Evolutionary conservation across 192 early-diverging fungal genomes (phyloP).

Genomic region (Coemansia sp.): DNA sequence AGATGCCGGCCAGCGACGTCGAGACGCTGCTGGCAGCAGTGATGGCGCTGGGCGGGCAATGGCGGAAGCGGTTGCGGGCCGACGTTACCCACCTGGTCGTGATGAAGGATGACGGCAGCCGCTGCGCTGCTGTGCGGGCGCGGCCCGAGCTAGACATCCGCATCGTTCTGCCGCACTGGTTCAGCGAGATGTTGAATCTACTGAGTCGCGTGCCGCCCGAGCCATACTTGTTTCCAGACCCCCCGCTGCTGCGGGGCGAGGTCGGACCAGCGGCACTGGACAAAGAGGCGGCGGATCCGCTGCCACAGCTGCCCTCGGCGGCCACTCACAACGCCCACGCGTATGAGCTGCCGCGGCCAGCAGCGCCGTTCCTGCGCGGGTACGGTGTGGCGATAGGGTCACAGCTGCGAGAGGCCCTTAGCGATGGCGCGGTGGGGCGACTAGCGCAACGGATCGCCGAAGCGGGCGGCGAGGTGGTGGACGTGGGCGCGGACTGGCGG

Average conservation of each 20-base stretch:
- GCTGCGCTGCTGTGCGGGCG: slow-evolving; percentile 43
- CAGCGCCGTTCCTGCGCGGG: slow-evolving; percentile 17
- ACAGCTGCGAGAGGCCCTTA: slow-evolving; percentile 27
- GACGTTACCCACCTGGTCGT: slow-evolving; percentile 42
- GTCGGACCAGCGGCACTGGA: not conserved
- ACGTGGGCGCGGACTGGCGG: slow-evolving; percentile 23
- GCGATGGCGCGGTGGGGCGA: slow-evolving; percentile 15
- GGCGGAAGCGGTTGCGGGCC: slow-evolving; percentile 32
- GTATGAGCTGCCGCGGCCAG: slow-evolving; percentile 34
- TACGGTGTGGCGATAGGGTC: slow-evolving; percentile 29
- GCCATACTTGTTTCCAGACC: slow-evolving; percentile 46
- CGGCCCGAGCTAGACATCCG: slow-evolving; percentile 50
- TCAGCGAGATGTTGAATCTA: slow-evolving; percentile 60
- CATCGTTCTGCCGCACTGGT: slow-evolving; percentile 68
- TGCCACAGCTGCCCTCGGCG: slow-evolving; percentile 12
- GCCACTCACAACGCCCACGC: slow-evolving; percentile 19
- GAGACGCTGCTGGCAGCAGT: slow-evolving; percentile 36
- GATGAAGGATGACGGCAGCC: slow-evolving; percentile 29
- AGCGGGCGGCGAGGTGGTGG: slow-evolving; percentile 25
- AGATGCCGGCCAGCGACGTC: slow-evolving; percentile 36
- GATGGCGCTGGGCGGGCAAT: slow-evolving; percentile 47
- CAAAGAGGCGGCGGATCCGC: not conserved
- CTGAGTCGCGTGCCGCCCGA: slow-evolving; percentile 49
- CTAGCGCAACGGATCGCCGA: slow-evolving; percentile 34
- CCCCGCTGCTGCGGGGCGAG: slow-evolving; percentile 31